A percentile compares a stretch with the other conserved stretches of the same genome.
Evolutionary conservation across 2,329 filamentous ascomycete genomes (phyloP).

Genomic region (Aureobasidium namibiae): DNA sequence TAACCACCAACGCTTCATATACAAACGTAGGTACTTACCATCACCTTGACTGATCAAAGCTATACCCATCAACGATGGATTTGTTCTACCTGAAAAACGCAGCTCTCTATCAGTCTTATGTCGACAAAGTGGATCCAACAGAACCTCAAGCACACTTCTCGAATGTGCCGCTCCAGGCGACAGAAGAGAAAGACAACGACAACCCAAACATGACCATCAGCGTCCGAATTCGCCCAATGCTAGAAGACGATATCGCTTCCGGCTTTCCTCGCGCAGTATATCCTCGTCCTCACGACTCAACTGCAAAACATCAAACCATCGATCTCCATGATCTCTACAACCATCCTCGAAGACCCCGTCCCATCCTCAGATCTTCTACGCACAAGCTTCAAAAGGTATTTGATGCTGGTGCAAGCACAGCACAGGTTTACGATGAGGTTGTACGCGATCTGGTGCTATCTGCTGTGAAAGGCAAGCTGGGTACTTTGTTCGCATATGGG

Average conservation of each 20-base stretch:
- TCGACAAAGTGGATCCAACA: background rate
- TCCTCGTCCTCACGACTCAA: background rate
- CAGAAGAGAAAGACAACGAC: background rate
- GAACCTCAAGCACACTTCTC: background rate
- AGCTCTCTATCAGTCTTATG: background rate
- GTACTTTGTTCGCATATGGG: background rate
- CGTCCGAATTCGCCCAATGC: background rate
- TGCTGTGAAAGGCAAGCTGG: background rate
- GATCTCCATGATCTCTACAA: conserved; percentile 1
- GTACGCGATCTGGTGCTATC: background rate
- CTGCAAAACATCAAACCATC: background rate
- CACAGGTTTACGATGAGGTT: background rate
- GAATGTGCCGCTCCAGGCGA: background rate
- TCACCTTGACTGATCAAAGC: background rate
- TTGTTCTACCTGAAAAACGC: background rate
- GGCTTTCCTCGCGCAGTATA: background rate
- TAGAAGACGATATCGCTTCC: background rate
- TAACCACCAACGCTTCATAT: background rate
- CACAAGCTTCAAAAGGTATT: background rate
- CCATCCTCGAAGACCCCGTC: background rate
- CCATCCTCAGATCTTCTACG: background rate
- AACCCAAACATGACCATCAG: background rate
- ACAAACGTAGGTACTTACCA: background rate
- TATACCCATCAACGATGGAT: background rate
- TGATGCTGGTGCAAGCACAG: background rate